Conservation (phyloP, 169 alveolate genomes). For the Perkinsus chesapeaki region DNA sequence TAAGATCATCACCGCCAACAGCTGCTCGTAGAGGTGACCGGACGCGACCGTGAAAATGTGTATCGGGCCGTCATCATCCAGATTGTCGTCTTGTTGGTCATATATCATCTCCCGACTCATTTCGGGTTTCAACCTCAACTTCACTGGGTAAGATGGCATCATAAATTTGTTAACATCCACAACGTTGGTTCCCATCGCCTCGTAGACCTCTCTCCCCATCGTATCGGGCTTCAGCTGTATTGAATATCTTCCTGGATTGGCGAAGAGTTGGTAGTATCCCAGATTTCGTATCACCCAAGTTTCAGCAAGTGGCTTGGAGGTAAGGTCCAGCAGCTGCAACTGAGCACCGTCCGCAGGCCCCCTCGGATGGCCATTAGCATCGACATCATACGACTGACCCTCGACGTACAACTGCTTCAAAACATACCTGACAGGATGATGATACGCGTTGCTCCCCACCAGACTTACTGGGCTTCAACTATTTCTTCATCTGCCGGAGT, state of each 20-base stretch:
- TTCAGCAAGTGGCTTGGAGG: neutral
- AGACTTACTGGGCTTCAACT: neutral
- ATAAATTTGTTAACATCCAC: neutral
- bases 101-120: neutral
- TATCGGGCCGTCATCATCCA: constrained; percentile 7
- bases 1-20: constrained; percentile 44
- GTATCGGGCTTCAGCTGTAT: neutral
- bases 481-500: neutral
- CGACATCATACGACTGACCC: neutral
- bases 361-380: neutral
- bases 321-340: neutral
- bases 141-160: neutral
- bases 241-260: neutral
- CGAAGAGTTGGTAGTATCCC: neutral
- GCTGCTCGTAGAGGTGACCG: constrained; percentile 55
- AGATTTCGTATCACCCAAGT: neutral
- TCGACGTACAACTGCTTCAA: neutral
- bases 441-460: neutral
- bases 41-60: constrained; percentile 47
- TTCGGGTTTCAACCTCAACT: neutral
- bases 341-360: neutral
- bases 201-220: neutral
- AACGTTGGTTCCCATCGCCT: neutral
- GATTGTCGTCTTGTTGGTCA: neutral
- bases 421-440: neutral